A percentile compares a stretch with the other conserved stretches of the same genome.
These are phyloP conservation scores for Lachancea nothofagi DNA, from an alignment of 805 yeast species.

Conservation along the genomic window DNA sequence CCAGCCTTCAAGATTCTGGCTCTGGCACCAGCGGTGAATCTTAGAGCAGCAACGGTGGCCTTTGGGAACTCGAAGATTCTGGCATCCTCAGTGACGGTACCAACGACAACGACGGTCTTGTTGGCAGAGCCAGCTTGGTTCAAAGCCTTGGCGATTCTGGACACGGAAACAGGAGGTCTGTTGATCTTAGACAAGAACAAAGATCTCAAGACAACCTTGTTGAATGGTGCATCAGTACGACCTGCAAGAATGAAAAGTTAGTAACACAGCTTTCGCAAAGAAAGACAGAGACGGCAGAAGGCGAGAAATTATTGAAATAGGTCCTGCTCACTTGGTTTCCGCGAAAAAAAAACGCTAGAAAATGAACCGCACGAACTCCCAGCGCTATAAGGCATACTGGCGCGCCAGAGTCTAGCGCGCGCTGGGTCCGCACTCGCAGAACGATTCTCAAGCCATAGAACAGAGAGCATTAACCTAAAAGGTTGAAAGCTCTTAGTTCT, in stretches of 20 bases:
- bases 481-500: too few relatives aligned
- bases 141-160: conserved; percentile 83
- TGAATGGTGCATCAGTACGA: conserved; percentile 99
- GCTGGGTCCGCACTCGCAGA: conserved; percentile 11
- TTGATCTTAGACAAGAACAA: conserved; percentile 96
- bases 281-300: conserved; percentile 17
- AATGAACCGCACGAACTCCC: conserved; percentile 9
- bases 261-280: conserved; percentile 20
- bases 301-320: conserved; percentile 15
- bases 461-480: too few relatives aligned
- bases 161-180: conserved; percentile 98
- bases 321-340: conserved; percentile 46
- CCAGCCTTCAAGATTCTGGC: conserved; percentile 97
- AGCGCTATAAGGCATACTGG: conserved; percentile 3
- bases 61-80: conserved; percentile 93
- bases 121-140: conserved; percentile 76
- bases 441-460: conserved; percentile 7
- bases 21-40: conserved; percentile 98
- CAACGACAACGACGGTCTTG: conserved; percentile 96
- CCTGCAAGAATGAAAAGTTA: conserved; percentile 46
- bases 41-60: conserved; percentile 97
- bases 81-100: conserved; percentile 98
- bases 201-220: conserved; percentile 91
- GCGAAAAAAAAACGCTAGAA: background rate
- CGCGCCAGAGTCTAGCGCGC: conserved; percentile 11